phyloP scores from a whole-genome alignment of 768 basidiomycete species.

The Paxillus involutus region DNA sequence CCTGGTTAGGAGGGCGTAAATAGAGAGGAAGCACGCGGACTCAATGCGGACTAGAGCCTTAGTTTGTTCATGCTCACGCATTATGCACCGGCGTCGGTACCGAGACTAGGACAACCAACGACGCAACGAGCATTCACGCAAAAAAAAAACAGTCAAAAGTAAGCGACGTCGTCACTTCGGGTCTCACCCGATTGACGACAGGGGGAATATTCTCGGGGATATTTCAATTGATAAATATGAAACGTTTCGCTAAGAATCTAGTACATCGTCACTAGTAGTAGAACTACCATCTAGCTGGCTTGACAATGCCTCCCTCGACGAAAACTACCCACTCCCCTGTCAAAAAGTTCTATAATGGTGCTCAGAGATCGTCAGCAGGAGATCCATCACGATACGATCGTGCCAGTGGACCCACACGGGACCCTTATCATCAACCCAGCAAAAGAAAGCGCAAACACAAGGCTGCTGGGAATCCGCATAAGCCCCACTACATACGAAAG shows the following conservation, averaged over 20 bases:
- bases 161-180: too few species aligned
- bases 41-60: too few species aligned
- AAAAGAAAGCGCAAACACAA: conserved; percentile 1
- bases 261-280: neutral
- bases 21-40: too few species aligned
- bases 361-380: neutral
- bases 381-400: conserved; percentile 1
- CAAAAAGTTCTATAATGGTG: conserved; percentile 2
- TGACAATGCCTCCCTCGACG: conserved; percentile 2
- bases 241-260: too few species aligned
- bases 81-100: too few species aligned
- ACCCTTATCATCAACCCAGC: neutral
- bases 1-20: too few species aligned
- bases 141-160: too few species aligned
- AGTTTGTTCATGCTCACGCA: too few species aligned
- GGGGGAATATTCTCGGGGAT: too few species aligned
- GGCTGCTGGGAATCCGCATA: neutral
- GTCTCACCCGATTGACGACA: too few species aligned
- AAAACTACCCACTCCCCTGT: conserved; percentile 4
- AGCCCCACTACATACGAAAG: neutral
- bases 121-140: too few species aligned
- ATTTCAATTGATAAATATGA: neutral
- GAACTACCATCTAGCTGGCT: neutral
- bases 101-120: too few species aligned
- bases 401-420: neutral